Evolutionary conservation across 2,329 filamentous ascomycete species (phyloP).

Genomic region (Neoascochyta sp.): DNA sequence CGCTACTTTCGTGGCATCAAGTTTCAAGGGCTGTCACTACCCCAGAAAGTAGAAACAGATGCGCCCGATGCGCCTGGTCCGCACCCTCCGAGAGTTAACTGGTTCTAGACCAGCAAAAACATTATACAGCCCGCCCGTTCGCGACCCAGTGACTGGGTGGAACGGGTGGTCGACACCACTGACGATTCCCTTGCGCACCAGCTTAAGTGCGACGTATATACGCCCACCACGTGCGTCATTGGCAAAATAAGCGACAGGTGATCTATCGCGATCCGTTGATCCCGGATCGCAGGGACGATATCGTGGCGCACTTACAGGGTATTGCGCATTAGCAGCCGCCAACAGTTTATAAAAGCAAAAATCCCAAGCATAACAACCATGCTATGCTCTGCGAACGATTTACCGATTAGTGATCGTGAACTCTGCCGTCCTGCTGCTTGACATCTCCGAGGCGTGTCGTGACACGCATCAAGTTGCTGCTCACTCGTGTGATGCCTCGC

Average conservation of each 20-base stretch:
- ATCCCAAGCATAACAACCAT: too few species aligned
- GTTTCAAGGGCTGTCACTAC: constrained; percentile 4
- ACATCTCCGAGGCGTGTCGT: too few species aligned
- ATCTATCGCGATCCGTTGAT: constrained; percentile 8
- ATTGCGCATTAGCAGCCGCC: too few species aligned
- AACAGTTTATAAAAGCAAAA: too few species aligned
- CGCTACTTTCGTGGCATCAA: background rate
- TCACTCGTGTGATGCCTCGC: too few species aligned
- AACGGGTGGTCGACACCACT: constrained; percentile 5
- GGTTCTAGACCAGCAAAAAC: constrained; percentile 11
- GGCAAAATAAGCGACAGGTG: constrained; percentile 8
- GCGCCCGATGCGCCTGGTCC: constrained; percentile 7
- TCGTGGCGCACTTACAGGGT: constrained; percentile 9
- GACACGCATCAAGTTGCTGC: too few species aligned
- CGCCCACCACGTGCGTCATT: constrained; percentile 10
- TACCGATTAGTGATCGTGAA: too few species aligned
- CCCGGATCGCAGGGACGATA: constrained; percentile 12
- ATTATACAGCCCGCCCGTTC: constrained; percentile 1
- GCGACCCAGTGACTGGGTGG: constrained; percentile 5
- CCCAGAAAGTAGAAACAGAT: constrained; percentile 7
- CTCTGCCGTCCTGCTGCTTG: too few species aligned
- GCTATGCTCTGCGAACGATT: too few species aligned
- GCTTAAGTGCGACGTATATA: constrained; percentile 3
- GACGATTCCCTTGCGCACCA: constrained; percentile 6
- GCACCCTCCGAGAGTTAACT: constrained; percentile 7